Conservation (phyloP, 331 rosid species). For the Saraca asoca region DNA sequence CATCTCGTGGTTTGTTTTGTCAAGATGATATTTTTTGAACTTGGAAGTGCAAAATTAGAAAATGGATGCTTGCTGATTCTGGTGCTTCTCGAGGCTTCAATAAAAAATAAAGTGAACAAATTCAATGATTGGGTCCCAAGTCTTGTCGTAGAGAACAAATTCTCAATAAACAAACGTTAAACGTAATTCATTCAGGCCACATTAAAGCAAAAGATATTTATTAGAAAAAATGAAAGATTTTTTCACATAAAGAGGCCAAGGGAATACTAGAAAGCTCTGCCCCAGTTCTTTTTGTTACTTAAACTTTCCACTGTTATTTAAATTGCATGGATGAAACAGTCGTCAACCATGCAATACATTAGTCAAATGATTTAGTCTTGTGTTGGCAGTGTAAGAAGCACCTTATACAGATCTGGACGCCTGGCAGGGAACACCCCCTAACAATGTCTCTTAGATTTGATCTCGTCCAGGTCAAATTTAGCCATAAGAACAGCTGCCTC, state of each 20-base stretch:
- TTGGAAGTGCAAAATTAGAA: too few relatives aligned
- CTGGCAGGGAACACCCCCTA: constrained; percentile 96
- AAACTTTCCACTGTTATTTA: not conserved
- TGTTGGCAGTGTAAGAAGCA: constrained; percentile 73
- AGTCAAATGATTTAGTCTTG: constrained; percentile 18
- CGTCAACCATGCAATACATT: constrained; percentile 16
- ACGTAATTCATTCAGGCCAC: too few relatives aligned
- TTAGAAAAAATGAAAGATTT: not conserved
- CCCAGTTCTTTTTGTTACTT: not conserved
- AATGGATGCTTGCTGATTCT: too few relatives aligned
- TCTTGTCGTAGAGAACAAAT: not conserved
- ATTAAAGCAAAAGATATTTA: not conserved
- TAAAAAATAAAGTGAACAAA: too few relatives aligned
- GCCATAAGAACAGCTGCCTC: constrained; percentile 78
- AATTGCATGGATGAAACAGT: constrained; percentile 4
- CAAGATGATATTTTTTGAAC: too few relatives aligned
- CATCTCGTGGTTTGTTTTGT: too few relatives aligned
- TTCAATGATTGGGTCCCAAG: not conserved
- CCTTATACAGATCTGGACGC: constrained; percentile 62
- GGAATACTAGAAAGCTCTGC: not conserved
- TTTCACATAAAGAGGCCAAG: not conserved
- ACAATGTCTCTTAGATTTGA: constrained; percentile 70
- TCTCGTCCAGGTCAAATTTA: constrained; percentile 74
- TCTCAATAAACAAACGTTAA: not conserved
- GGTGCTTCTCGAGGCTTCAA: not conserved